Percentiles rank a stretch among this genome's conserved stretches.
These are phyloP conservation scores for Globisporangium okanoganense DNA, from an alignment of 352 stramenopile genomes.

Conservation along the genomic window DNA sequence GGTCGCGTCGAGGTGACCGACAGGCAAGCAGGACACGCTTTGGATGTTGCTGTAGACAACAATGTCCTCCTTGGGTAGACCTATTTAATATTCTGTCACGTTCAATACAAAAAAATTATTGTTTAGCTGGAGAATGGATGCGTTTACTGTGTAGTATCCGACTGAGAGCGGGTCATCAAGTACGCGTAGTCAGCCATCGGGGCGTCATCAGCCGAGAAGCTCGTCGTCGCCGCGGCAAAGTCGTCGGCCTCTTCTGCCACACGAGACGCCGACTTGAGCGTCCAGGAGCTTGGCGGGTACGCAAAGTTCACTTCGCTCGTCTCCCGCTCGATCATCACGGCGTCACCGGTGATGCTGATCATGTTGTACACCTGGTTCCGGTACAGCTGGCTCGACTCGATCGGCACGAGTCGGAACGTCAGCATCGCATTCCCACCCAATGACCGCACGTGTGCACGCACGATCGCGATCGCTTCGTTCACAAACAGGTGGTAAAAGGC, in stretches of 20 bases:
- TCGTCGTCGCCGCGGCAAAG: neutral
- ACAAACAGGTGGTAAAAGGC: conserved; percentile 88
- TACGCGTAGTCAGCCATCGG: too few relatives aligned
- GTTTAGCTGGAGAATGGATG: neutral
- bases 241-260: conserved; percentile 14
- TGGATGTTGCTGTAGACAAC: neutral
- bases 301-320: conserved; percentile 25
- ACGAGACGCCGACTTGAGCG: conserved; percentile 23
- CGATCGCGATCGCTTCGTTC: conserved; percentile 84
- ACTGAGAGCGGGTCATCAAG: neutral
- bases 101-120: neutral
- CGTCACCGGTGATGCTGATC: conserved; percentile 87
- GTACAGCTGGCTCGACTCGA: conserved; percentile 85
- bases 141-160: neutral
- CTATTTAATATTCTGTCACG: neutral
- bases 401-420: conserved; percentile 81
- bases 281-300: conserved; percentile 27
- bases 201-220: conserved; percentile 7
- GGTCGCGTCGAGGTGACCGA: conserved; percentile 10
- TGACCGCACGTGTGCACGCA: conserved; percentile 78
- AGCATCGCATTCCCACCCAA: conserved; percentile 85
- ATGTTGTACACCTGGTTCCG: conserved; percentile 92
- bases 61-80: neutral
- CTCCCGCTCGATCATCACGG: conserved; percentile 75
- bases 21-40: neutral